Evolutionary conservation across 1,284 basidiomycete genomes (phyloP).

Genomic region (Leccinum pachyderme): DNA sequence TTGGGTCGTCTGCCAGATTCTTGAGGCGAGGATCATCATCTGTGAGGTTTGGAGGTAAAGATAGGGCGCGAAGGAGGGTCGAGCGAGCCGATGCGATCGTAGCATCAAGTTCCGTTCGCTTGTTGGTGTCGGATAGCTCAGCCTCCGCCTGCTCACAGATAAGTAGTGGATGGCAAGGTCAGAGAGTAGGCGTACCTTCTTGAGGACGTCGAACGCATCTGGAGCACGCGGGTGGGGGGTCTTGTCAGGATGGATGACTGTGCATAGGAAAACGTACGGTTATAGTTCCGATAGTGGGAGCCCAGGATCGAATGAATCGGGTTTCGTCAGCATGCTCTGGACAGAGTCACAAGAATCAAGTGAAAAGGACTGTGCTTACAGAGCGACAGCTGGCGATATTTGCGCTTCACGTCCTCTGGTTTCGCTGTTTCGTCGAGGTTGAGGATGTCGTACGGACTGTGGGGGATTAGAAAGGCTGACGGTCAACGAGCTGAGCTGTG

Average conservation of each 20-base stretch:
- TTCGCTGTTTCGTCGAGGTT: constrained; percentile 64
- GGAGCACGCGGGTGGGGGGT: constrained; percentile 73
- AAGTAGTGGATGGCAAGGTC: neutral
- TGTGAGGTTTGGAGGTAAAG: constrained; percentile 54
- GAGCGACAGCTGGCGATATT: constrained; percentile 76
- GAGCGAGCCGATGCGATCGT: constrained; percentile 69
- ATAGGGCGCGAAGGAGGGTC: constrained; percentile 56
- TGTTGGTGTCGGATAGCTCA: constrained; percentile 70
- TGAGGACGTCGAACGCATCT: constrained; percentile 81
- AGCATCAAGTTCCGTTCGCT: constrained; percentile 76
- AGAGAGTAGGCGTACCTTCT: constrained; percentile 57
- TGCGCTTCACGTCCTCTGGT: constrained; percentile 74
- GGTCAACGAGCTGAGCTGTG: neutral
- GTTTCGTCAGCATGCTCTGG: constrained; percentile 28
- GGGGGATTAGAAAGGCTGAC: neutral
- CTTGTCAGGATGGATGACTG: constrained; percentile 88
- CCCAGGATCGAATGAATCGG: constrained; percentile 3
- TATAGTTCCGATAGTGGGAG: constrained; percentile 3
- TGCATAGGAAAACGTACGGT: constrained; percentile 42
- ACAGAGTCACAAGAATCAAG: constrained; percentile 4
- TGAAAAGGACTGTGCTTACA: constrained; percentile 48
- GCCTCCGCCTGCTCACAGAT: constrained; percentile 61
- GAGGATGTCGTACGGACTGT: constrained; percentile 76
- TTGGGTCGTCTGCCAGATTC: constrained; percentile 39
- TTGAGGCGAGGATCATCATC: constrained; percentile 57